Evolutionary conservation across 306 rosid species (phyloP), one percentile per base, ranked within the genome.

Genomic region (Pterocarpus santalinus): DNA sequence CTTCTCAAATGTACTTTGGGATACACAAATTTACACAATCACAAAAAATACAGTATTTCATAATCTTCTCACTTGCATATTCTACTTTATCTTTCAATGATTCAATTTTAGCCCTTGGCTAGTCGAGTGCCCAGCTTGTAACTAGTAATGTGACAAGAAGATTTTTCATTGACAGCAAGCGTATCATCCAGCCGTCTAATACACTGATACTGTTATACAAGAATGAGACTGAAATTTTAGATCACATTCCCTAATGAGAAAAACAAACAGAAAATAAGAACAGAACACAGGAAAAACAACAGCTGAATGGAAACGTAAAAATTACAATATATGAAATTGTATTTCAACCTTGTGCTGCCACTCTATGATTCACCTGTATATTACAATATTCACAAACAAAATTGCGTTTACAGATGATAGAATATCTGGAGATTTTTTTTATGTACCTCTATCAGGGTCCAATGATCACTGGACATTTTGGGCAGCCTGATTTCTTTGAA

Each of bases 301-400:
- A 49, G 9, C 80, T 63, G 64, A 39, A 63, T 64, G n/a, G 53
- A 38, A 86, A 82, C 32, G 84, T 51, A 56, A 66, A 73, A 74
- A 43, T 64, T 76, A 65, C 82, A 80, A 71, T 14, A 47, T 38
- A 55, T 13, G 76, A 67, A 66, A 34, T 61, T 56, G 73, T 12
- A 56, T 38, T 32, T 76, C 67, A 81, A 70, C 71, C 72, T 85
- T 84, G 36, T 79, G 77, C 72, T 41, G 83, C 60, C 83, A 81
- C 35, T 77, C 77, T 66, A 61, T 81, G 81, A 55, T 81, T 75
- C 87, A 80, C 82, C 79, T 68, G 88, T 76, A 76, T 81, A 80
- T 86, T 86, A 87, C 91, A 90, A 80, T 81, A 86, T 81, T 85
- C 92, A 89, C 85, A 83, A 76, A 52, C 81, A 89, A 80, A 87